These are phyloP conservation scores for Anisodus acutangulus DNA, from an alignment of 257 asterid species.

Conservation along the genomic window DNA sequence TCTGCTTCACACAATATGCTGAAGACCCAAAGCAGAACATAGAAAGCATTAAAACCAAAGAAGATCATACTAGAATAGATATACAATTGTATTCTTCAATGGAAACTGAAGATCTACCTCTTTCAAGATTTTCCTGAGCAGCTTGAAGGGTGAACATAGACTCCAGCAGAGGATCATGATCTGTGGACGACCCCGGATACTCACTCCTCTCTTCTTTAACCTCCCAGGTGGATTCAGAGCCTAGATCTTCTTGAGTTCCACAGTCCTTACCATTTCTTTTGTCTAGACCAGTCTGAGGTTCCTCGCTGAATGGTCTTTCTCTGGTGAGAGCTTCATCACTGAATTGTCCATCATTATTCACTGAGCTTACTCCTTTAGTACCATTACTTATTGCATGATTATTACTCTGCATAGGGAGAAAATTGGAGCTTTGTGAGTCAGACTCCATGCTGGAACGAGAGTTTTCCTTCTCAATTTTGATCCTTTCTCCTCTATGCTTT, in stretches of 20 bases:
- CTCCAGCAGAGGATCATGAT: conserved; percentile 56
- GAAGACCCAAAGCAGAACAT: conserved; percentile 5
- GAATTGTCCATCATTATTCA: conserved; percentile 57
- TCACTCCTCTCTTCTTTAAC: conserved; percentile 56
- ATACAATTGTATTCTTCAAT: not conserved
- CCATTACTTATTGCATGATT: conserved; percentile 53
- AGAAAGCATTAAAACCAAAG: not conserved
- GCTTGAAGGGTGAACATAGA: conserved; percentile 60
- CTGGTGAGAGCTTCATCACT: conserved; percentile 56
- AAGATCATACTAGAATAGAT: not conserved
- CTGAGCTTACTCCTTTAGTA: conserved; percentile 46
- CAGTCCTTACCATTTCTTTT: conserved; percentile 46
- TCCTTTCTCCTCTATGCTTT: conserved; percentile 66
- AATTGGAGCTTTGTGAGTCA: conserved; percentile 79
- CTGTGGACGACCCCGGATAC: conserved; percentile 46
- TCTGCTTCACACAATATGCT: not conserved
- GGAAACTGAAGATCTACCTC: conserved; percentile 50
- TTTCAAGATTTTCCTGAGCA: conserved; percentile 61
- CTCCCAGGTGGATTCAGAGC: conserved; percentile 55
- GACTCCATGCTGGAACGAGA: conserved; percentile 95
- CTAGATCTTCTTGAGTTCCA: conserved; percentile 53
- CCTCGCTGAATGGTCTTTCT: conserved; percentile 46
- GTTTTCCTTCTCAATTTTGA: conserved; percentile 83
- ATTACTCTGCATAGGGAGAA: conserved; percentile 67
- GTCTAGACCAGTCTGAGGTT: conserved; percentile 48